Conservation (phyloP, 2,329 filamentous ascomycete genomes). For the Talaromyces sp. region DNA sequence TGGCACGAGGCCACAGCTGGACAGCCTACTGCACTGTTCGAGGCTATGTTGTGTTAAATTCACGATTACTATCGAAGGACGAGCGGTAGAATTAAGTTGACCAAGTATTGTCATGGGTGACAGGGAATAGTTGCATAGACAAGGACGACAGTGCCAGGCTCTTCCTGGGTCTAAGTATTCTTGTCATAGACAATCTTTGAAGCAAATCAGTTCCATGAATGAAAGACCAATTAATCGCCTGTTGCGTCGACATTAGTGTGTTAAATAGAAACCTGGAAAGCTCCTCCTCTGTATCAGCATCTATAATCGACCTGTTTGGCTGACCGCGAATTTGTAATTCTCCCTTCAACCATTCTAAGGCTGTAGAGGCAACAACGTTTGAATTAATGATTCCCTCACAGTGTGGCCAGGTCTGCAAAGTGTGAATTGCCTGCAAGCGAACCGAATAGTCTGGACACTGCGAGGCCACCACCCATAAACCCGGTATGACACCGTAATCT, state of each 20-base stretch:
- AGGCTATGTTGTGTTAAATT: not conserved
- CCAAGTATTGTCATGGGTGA: not conserved
- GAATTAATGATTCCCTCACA: not conserved
- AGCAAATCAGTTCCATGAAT: not conserved
- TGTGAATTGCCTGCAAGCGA: constrained; percentile 1
- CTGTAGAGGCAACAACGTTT: constrained; percentile 1
- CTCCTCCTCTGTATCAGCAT: not conserved
- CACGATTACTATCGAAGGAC: not conserved
- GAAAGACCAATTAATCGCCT: not conserved
- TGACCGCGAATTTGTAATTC: not conserved
- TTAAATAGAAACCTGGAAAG: not conserved
- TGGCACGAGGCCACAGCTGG: not conserved
- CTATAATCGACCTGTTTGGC: not conserved
- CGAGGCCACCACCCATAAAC: not conserved
- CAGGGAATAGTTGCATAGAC: not conserved
- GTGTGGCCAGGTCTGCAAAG: constrained; percentile 2
- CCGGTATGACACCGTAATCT: constrained; percentile 1
- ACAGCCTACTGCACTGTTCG: constrained; percentile 1
- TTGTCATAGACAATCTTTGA: not conserved
- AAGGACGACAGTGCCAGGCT: not conserved
- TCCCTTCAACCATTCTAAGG: not conserved
- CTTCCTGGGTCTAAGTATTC: not conserved
- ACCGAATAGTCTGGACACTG: not conserved
- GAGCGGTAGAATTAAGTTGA: not conserved
- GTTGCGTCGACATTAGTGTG: not conserved